These are phyloP conservation scores for Helicocarpus griseus DNA, from an alignment of 2,329 filamentous ascomycete species.

Conservation along the genomic window DNA sequence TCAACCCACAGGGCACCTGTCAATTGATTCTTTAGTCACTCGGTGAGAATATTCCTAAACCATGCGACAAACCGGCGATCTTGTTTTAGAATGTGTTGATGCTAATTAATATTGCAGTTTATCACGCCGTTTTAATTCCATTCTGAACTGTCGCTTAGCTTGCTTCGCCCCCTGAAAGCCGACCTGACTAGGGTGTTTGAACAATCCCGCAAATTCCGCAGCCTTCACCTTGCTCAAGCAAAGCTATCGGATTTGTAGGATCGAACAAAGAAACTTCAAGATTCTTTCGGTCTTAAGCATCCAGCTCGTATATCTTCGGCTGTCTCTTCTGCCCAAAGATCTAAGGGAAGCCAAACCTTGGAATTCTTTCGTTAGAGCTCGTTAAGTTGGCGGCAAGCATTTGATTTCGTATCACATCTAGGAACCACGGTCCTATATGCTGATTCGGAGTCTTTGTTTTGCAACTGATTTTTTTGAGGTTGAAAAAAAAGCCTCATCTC, in stretches of 20 bases:
- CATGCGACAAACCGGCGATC: slow-evolving; percentile 20
- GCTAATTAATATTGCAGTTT: slow-evolving; percentile 32
- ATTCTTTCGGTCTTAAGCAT: slow-evolving; percentile 1
- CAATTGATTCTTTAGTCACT: slow-evolving; percentile 15
- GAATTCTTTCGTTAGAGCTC: slow-evolving; percentile 13
- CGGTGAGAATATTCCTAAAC: slow-evolving; percentile 16
- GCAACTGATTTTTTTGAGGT: slow-evolving; percentile 23
- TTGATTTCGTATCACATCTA: slow-evolving; percentile 14
- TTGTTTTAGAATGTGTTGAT: slow-evolving; percentile 19
- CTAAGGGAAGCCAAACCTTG: slow-evolving; percentile 7
- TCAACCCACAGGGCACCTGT: not conserved
- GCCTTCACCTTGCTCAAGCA: not conserved
- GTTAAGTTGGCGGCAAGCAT: not conserved
- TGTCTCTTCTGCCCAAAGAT: slow-evolving; percentile 1
- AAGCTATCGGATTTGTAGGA: not conserved
- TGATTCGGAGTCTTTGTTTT: slow-evolving; percentile 26
- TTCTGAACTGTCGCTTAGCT: slow-evolving; percentile 23
- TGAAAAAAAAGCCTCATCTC: slow-evolving; percentile 24
- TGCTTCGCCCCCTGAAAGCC: slow-evolving; percentile 21
- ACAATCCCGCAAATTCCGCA: not conserved
- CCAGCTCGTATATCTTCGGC: not conserved
- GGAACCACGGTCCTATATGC: slow-evolving; percentile 21
- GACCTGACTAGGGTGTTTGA: slow-evolving; percentile 5
- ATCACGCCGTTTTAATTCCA: slow-evolving; percentile 19
- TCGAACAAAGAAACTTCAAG: not conserved